These are phyloP conservation scores for Tetraselmis striata DNA, from an alignment of 139 green algal genomes.

Conservation along the genomic window DNA sequence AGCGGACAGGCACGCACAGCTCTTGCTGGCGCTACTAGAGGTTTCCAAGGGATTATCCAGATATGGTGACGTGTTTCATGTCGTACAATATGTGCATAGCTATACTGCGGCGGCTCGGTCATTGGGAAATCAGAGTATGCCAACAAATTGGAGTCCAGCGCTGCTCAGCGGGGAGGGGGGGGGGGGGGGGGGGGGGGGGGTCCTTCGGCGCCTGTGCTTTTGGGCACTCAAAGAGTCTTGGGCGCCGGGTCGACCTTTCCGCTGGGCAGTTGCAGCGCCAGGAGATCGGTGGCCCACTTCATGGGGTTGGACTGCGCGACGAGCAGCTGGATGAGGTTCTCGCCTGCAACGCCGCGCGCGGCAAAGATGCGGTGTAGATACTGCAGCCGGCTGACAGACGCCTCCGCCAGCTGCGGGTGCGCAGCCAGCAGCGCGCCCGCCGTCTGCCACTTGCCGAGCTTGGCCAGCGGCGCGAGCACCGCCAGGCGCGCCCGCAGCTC, in stretches of 20 bases:
- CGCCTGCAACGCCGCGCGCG: neutral
- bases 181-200: no score
- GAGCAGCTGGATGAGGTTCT: neutral
- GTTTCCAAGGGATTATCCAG: no score
- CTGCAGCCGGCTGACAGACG: neutral
- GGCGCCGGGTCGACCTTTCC: neutral
- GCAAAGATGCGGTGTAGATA: neutral
- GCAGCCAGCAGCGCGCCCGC: neutral
- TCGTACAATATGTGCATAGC: no score
- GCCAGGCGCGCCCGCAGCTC: neutral
- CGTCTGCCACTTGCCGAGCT: neutral
- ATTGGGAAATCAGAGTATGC: no score
- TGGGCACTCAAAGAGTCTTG: neutral
- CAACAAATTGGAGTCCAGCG: no score
- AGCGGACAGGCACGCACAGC: no score
- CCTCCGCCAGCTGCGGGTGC: neutral
- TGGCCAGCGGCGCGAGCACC: neutral
- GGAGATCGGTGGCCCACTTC: neutral
- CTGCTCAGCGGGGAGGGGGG: no score
- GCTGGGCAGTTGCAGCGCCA: neutral
- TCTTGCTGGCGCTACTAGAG: no score
- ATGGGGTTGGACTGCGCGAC: neutral
- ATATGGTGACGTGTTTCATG: no score
- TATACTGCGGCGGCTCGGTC: no score
- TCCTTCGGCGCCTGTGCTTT: no score